These are phyloP conservation scores for Sanghuangporus baumii DNA, from an alignment of 1,284 basidiomycete species.

Conservation along the genomic window DNA sequence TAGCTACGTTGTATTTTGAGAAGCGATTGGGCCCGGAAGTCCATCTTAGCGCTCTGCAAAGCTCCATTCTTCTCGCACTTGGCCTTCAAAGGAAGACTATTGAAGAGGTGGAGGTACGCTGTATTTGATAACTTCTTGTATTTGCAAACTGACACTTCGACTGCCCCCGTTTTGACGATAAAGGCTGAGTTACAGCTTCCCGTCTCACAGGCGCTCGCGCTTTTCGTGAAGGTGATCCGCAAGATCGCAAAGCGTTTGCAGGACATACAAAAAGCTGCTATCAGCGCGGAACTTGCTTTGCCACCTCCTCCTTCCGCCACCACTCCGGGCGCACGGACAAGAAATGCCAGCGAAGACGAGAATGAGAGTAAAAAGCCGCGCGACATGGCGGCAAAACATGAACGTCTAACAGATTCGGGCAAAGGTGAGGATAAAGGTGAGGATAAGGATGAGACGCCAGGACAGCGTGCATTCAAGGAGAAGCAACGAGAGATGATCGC, in stretches of 20 bases:
- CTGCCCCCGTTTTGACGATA: neutral
- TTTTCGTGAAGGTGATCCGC: slow-evolving; percentile 89
- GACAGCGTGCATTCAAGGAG: slow-evolving; percentile 42
- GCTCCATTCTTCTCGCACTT: slow-evolving; percentile 82
- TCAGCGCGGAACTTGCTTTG: slow-evolving; percentile 51
- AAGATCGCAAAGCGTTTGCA: slow-evolving; percentile 79
- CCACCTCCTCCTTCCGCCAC: slow-evolving; percentile 10
- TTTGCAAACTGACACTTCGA: slow-evolving; percentile 7
- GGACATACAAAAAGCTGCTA: slow-evolving; percentile 76
- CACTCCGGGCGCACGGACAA: slow-evolving; percentile 15
- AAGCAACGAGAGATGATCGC: slow-evolving; percentile 83
- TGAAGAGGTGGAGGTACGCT: slow-evolving; percentile 78
- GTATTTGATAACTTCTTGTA: neutral
- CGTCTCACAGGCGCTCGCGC: slow-evolving; percentile 82
- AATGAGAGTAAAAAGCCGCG: slow-evolving; percentile 52
- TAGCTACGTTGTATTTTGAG: slow-evolving; percentile 84
- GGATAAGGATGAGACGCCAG: slow-evolving; percentile 31
- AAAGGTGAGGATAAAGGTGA: slow-evolving; percentile 4
- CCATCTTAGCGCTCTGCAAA: slow-evolving; percentile 78
- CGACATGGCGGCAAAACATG: slow-evolving; percentile 64
- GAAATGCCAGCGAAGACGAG: slow-evolving; percentile 17
- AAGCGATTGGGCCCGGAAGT: slow-evolving; percentile 60
- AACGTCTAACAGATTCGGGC: neutral
- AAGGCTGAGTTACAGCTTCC: slow-evolving; percentile 79
- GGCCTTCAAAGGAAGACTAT: slow-evolving; percentile 90